These are phyloP conservation scores for Mortierella hygrophila DNA, from an alignment of 192 early-diverging fungal genomes.

Conservation along the genomic window DNA sequence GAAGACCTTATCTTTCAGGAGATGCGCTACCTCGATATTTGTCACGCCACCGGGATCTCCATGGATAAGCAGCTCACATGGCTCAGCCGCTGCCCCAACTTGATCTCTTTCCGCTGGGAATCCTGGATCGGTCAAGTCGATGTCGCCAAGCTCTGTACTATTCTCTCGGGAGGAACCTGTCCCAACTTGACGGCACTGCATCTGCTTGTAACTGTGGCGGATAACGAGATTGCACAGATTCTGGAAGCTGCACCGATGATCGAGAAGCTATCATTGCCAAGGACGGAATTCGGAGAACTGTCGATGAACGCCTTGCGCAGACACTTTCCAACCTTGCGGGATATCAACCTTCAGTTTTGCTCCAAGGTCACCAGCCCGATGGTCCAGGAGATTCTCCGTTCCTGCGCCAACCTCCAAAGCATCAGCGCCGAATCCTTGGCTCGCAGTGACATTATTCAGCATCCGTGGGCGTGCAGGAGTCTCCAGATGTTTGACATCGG, in stretches of 20 bases:
- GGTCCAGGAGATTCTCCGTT: conserved; percentile 32
- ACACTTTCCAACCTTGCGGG: conserved; percentile 40
- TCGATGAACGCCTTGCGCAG: conserved; percentile 16
- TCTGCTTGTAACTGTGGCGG: conserved; percentile 1
- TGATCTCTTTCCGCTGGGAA: conserved; percentile 35
- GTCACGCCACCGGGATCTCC: not conserved
- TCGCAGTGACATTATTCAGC: conserved; percentile 7
- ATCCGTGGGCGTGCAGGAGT: conserved; percentile 28
- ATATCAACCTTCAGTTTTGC: conserved; percentile 34
- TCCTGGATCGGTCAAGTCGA: not conserved
- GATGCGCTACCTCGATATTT: conserved; percentile 32
- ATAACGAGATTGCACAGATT: conserved; percentile 16
- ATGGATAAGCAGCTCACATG: conserved; percentile 18
- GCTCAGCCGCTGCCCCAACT: conserved; percentile 36
- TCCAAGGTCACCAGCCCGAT: not conserved
- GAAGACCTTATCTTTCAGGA: conserved; percentile 22
- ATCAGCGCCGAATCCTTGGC: conserved; percentile 24
- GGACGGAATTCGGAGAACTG: conserved; percentile 6
- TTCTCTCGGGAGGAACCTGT: conserved; percentile 12
- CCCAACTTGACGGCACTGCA: conserved; percentile 26
- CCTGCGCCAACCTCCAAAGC: conserved; percentile 38
- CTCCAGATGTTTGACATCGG: conserved; percentile 44
- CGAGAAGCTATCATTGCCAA: conserved; percentile 28
- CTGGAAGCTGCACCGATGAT: conserved; percentile 26
- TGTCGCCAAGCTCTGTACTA: not conserved